These are phyloP conservation scores for Meyerozyma elateridarum DNA, from an alignment of 1,139 yeast genomes.

Conservation along the genomic window DNA sequence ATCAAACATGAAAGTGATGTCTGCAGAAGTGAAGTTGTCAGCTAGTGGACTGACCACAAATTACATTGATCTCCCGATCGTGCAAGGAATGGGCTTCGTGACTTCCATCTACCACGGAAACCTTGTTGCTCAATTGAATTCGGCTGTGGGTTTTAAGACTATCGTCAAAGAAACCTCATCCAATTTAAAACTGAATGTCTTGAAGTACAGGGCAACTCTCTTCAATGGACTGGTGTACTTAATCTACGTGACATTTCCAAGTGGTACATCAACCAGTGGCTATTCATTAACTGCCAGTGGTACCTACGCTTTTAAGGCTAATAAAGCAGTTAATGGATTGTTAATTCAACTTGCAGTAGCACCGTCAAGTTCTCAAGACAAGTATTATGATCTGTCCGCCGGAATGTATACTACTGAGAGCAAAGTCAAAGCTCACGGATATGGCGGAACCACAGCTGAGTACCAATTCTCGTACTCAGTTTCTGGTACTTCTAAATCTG, in stretches of 20 bases:
- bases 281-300: slow-evolving; percentile 34
- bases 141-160: slow-evolving; percentile 48
- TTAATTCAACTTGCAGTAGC: slow-evolving; percentile 59
- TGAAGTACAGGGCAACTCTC: slow-evolving; percentile 55
- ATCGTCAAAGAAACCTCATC: slow-evolving; percentile 41
- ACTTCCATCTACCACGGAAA: slow-evolving; percentile 60
- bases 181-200: slow-evolving; percentile 33
- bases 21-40: slow-evolving; percentile 10
- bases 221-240: slow-evolving; percentile 52
- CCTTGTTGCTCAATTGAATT: slow-evolving; percentile 49
- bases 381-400: slow-evolving; percentile 30
- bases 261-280: slow-evolving; percentile 18
- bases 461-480: slow-evolving; percentile 52
- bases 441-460: slow-evolving; percentile 35
- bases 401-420: slow-evolving; percentile 38
- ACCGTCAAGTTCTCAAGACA: slow-evolving; percentile 29
- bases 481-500: slow-evolving; percentile 48
- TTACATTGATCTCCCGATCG: slow-evolving; percentile 39
- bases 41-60: slow-evolving; percentile 14
- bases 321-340: slow-evolving; percentile 46
- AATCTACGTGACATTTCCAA: slow-evolving; percentile 54
- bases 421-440: slow-evolving; percentile 23
- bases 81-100: slow-evolving; percentile 76
- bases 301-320: slow-evolving; percentile 38
- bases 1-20: slow-evolving; percentile 9